Evolutionary conservation across 352 stramenopile species (phyloP).

Genomic region (Blastocystis sp.): DNA sequence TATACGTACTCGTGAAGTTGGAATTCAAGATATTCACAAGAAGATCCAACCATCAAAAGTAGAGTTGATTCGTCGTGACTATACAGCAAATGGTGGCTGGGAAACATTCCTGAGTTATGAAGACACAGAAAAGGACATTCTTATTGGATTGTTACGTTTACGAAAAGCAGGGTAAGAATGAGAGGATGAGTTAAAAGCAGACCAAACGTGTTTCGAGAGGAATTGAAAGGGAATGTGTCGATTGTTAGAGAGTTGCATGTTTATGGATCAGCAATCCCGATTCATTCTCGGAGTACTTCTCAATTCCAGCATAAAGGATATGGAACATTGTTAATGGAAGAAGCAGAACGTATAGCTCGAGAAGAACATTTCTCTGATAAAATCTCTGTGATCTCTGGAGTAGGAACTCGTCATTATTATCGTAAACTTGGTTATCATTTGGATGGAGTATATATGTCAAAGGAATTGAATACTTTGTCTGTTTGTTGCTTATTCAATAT

Average conservation of each 20-base stretch:
- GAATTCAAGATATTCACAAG: constrained; percentile 91
- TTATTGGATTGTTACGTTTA: constrained; percentile 85
- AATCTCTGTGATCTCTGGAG: constrained; percentile 88
- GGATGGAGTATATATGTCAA: constrained; percentile 91
- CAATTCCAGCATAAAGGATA: constrained; percentile 93
- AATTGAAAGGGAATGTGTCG: constrained; percentile 71
- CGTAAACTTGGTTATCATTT: constrained; percentile 89
- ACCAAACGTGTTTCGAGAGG: constrained; percentile 74
- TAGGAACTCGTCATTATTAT: constrained; percentile 91
- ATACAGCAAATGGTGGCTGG: constrained; percentile 89
- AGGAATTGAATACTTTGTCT: constrained; percentile 65
- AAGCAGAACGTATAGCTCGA: constrained; percentile 85
- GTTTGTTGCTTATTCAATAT: constrained; percentile 42
- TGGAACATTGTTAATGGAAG: constrained; percentile 89
- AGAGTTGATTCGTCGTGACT: constrained; percentile 88
- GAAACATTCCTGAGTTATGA: constrained; percentile 92
- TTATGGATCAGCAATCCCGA: constrained; percentile 87
- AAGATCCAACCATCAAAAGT: constrained; percentile 69
- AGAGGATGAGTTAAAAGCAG: constrained; percentile 67
- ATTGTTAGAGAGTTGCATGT: constrained; percentile 86
- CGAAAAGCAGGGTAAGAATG: constrained; percentile 74
- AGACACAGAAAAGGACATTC: constrained; percentile 87
- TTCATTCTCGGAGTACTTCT: constrained; percentile 83
- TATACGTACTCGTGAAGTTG: constrained; percentile 85
- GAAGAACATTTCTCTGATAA: constrained; percentile 87